Evolutionary conservation across 108 stramenopile species (phyloP).

Genomic region (Mayamaea pseudoterrestris): DNA sequence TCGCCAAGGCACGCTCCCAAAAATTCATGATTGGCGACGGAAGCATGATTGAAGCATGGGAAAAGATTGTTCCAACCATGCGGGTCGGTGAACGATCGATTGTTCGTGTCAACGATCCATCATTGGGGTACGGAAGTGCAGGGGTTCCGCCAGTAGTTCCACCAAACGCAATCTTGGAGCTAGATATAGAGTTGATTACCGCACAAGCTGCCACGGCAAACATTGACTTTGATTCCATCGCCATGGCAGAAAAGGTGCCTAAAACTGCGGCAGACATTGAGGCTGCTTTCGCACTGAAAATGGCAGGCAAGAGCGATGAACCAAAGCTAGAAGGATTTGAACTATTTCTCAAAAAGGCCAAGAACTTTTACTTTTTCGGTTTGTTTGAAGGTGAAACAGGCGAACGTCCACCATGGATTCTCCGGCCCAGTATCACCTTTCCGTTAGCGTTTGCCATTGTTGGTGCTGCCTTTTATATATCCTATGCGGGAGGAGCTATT

Average conservation of each 20-base stretch:
- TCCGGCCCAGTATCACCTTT: conserved; percentile 86
- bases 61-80: conserved; percentile 56
- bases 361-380: conserved; percentile 85
- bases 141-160: conserved; percentile 57
- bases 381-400: conserved; percentile 91
- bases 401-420: conserved; percentile 85
- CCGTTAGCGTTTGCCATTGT: conserved; percentile 83
- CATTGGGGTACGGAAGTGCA: conserved; percentile 46
- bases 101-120: conserved; percentile 48
- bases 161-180: conserved; percentile 38
- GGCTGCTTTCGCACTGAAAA: conserved; percentile 51
- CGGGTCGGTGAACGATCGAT: conserved; percentile 53
- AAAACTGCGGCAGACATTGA: conserved; percentile 61
- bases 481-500: conserved; percentile 50
- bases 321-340: conserved; percentile 56
- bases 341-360: conserved; percentile 54
- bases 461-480: conserved; percentile 74
- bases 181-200: conserved; percentile 55
- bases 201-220: conserved; percentile 26
- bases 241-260: conserved; percentile 13
- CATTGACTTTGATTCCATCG: conserved; percentile 29
- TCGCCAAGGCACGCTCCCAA: conserved; percentile 24
- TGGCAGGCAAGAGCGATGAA: conserved; percentile 32
- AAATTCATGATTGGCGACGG: conserved; percentile 55
- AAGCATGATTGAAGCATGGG: conserved; percentile 73